Conservation (phyloP, 352 stramenopile species). For the Phytophthora melonis region DNA sequence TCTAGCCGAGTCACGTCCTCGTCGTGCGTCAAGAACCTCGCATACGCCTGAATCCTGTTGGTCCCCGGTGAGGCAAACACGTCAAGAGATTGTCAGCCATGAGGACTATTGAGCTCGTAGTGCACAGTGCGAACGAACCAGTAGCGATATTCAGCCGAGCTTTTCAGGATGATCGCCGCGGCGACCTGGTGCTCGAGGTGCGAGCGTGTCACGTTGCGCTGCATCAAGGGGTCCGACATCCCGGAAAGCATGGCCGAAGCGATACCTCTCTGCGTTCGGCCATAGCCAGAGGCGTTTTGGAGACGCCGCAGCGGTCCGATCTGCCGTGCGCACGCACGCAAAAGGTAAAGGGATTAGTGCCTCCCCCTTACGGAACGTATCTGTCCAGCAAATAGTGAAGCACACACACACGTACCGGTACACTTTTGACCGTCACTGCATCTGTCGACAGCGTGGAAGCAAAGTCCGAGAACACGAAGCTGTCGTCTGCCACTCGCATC, state of each 20-base stretch:
- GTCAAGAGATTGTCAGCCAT: slow-evolving; percentile 1
- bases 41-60: slow-evolving; percentile 82
- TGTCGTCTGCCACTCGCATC: slow-evolving; percentile 89
- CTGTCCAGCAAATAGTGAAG: not conserved
- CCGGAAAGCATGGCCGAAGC: slow-evolving; percentile 76
- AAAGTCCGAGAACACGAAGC: slow-evolving; percentile 90
- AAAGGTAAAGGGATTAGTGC: slow-evolving; percentile 3
- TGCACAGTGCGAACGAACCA: slow-evolving; percentile 54
- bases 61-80: not conserved
- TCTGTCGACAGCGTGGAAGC: slow-evolving; percentile 77
- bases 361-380: not conserved
- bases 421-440: slow-evolving; percentile 60
- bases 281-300: slow-evolving; percentile 85
- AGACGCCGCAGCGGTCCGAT: slow-evolving; percentile 79
- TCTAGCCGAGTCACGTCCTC: slow-evolving; percentile 82
- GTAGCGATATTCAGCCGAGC: slow-evolving; percentile 80
- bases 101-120: not conserved
- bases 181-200: slow-evolving; percentile 89
- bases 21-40: slow-evolving; percentile 81
- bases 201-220: slow-evolving; percentile 84
- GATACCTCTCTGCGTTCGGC: slow-evolving; percentile 68
- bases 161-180: slow-evolving; percentile 69
- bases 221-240: slow-evolving; percentile 75
- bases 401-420: slow-evolving; percentile 59
- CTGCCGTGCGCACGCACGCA: slow-evolving; percentile 33